Evolutionary conservation across 1,284 basidiomycete genomes (phyloP).

Genomic region (Trametes pubescens): DNA sequence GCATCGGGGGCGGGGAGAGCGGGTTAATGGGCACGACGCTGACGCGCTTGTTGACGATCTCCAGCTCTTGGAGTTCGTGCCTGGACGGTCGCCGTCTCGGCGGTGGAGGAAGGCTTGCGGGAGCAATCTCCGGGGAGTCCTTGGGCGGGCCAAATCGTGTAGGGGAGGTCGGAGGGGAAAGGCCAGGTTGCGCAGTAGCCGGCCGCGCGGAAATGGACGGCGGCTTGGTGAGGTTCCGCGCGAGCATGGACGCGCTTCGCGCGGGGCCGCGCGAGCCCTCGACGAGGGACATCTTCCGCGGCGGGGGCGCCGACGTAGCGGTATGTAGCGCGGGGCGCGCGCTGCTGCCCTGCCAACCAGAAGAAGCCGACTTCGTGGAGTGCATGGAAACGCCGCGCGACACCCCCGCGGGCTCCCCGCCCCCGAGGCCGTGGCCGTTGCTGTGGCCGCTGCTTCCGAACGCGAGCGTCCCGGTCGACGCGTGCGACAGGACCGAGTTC

Average conservation of each 20-base stretch:
- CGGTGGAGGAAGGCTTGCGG: slow-evolving; percentile 46
- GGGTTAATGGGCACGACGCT: slow-evolving; percentile 46
- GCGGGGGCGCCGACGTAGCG: slow-evolving; percentile 10
- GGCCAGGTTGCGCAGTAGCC: slow-evolving; percentile 41
- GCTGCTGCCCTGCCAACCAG: slow-evolving; percentile 8
- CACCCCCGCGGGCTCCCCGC: slow-evolving; percentile 1
- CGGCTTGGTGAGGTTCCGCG: slow-evolving; percentile 24
- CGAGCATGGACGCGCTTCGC: slow-evolving; percentile 33
- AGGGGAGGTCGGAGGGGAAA: slow-evolving; percentile 35
- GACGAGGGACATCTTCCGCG: slow-evolving; percentile 15
- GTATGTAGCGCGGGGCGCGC: slow-evolving; percentile 8
- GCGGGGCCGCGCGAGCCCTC: slow-evolving; percentile 28
- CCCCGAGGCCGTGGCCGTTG: background rate
- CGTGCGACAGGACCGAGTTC: slow-evolving; percentile 37
- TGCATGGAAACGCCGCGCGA: slow-evolving; percentile 25
- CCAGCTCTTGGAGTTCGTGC: slow-evolving; percentile 29
- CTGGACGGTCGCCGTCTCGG: slow-evolving; percentile 42
- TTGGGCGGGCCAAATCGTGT: slow-evolving; percentile 28
- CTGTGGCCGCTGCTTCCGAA: slow-evolving; percentile 28
- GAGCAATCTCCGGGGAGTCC: slow-evolving; percentile 33
- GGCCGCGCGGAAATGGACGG: slow-evolving; percentile 34
- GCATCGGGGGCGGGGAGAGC: slow-evolving; percentile 47
- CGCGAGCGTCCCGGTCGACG: slow-evolving; percentile 37
- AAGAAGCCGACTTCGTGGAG: slow-evolving; percentile 18
- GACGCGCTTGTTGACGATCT: slow-evolving; percentile 36